These are phyloP conservation scores for Candida oleophila DNA, from an alignment of 805 yeast genomes.

Conservation along the genomic window DNA sequence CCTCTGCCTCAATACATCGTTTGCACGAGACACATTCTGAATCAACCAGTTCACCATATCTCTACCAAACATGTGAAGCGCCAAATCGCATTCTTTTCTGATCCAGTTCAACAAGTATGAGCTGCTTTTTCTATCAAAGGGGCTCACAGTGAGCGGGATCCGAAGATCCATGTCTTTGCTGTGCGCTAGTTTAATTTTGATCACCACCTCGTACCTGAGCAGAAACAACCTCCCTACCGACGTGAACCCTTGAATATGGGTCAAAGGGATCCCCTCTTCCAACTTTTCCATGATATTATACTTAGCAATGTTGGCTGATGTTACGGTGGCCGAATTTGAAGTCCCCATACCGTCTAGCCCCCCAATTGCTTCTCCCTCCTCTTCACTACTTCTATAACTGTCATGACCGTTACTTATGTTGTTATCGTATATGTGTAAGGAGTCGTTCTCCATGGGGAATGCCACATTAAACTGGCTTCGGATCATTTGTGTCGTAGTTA, in stretches of 20 bases:
- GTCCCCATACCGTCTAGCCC: neutral
- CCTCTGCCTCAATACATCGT: slow-evolving; percentile 16
- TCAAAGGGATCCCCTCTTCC: slow-evolving; percentile 39
- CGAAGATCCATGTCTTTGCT: slow-evolving; percentile 50
- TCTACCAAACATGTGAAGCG: slow-evolving; percentile 37
- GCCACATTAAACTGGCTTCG: slow-evolving; percentile 20
- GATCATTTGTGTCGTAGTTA: slow-evolving; percentile 27
- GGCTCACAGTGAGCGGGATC: slow-evolving; percentile 55
- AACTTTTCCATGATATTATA: slow-evolving; percentile 23
- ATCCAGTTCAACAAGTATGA: slow-evolving; percentile 54
- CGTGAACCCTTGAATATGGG: slow-evolving; percentile 52
- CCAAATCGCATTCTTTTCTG: slow-evolving; percentile 48
- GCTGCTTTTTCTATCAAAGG: slow-evolving; percentile 49
- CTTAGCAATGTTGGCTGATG: slow-evolving; percentile 19
- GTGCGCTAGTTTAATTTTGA: slow-evolving; percentile 49
- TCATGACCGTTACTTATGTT: slow-evolving; percentile 7
- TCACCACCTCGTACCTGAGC: slow-evolving; percentile 48
- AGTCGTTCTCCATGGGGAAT: slow-evolving; percentile 38
- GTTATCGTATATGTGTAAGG: slow-evolving; percentile 22
- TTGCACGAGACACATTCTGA: slow-evolving; percentile 19
- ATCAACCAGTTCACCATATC: slow-evolving; percentile 21
- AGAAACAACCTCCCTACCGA: slow-evolving; percentile 51
- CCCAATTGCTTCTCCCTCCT: neutral
- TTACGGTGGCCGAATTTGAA: neutral
- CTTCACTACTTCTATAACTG: too few relatives aligned